These are phyloP conservation scores for Petunia axillaris DNA, from an alignment of 257 asterid genomes.

Conservation along the genomic window DNA sequence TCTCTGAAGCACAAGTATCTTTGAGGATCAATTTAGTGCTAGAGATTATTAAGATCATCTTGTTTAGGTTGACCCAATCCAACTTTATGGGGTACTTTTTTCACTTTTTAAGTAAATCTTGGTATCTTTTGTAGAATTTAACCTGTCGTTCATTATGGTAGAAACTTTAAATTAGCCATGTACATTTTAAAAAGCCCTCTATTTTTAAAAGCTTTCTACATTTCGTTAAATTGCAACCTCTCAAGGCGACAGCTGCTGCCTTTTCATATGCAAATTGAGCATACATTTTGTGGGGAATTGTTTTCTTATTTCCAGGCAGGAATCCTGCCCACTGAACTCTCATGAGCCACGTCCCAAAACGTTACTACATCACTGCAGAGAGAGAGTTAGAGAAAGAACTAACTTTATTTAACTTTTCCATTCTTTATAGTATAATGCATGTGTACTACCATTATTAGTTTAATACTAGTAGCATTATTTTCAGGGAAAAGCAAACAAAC, in stretches of 20 bases:
- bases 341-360: conserved; percentile 45
- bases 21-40: conserved; percentile 46
- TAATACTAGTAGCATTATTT: conserved; percentile 23
- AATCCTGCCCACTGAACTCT: conserved; percentile 47
- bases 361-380: conserved; percentile 11
- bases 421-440: background rate
- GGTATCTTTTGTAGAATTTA: conserved; percentile 32
- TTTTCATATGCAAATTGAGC: conserved; percentile 16
- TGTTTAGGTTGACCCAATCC: conserved; percentile 51
- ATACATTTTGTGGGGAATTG: conserved; percentile 39
- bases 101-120: conserved; percentile 25
- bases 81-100: conserved; percentile 39
- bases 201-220: conserved; percentile 33
- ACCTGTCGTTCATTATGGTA: conserved; percentile 40
- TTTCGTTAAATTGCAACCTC: conserved; percentile 19
- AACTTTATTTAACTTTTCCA: background rate
- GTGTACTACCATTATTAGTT: conserved; percentile 30
- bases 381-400: no score
- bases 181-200: conserved; percentile 43
- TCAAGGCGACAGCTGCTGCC: conserved; percentile 32
- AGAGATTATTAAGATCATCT: conserved; percentile 35
- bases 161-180: conserved; percentile 48
- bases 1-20: conserved; percentile 36
- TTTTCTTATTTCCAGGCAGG: conserved; percentile 53
- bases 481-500: conserved; percentile 48